Percentiles rank a stretch among this genome's conserved stretches.
phyloP scores from a whole-genome alignment of 2,329 filamentous ascomycete genomes.

The Aureobasidium leucospermi region DNA sequence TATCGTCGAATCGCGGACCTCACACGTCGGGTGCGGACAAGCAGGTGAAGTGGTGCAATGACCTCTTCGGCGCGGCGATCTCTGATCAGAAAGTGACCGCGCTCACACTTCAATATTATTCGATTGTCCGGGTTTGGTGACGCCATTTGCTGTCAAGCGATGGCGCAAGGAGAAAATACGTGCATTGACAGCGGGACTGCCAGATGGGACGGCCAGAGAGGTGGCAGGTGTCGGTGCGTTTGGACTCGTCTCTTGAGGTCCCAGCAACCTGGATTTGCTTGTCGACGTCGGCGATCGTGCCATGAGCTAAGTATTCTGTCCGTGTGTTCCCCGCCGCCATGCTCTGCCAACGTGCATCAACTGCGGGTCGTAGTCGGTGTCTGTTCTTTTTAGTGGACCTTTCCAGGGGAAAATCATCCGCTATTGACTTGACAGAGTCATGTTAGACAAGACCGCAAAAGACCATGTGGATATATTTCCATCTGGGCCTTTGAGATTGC shows the following conservation, averaged over 20 bases:
- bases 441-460: neutral
- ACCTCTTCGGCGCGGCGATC: neutral
- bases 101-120: neutral
- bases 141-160: constrained; percentile 9
- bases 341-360: constrained; percentile 7
- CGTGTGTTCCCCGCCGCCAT: constrained; percentile 14
- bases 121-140: neutral
- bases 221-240: constrained; percentile 5
- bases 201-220: neutral
- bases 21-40: neutral
- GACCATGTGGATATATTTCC: neutral
- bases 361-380: constrained; percentile 6
- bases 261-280: constrained; percentile 7
- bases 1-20: neutral
- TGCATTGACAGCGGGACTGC: constrained; percentile 3
- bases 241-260: neutral
- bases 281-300: constrained; percentile 9
- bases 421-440: neutral
- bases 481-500: neutral
- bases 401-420: neutral
- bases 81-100: neutral
- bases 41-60: neutral
- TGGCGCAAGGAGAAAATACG: constrained; percentile 4
- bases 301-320: constrained; percentile 5
- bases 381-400: constrained; percentile 12